Evolutionary conservation across 345 rosid species (phyloP).

Genomic region (Lagerstroemia speciosa): DNA sequence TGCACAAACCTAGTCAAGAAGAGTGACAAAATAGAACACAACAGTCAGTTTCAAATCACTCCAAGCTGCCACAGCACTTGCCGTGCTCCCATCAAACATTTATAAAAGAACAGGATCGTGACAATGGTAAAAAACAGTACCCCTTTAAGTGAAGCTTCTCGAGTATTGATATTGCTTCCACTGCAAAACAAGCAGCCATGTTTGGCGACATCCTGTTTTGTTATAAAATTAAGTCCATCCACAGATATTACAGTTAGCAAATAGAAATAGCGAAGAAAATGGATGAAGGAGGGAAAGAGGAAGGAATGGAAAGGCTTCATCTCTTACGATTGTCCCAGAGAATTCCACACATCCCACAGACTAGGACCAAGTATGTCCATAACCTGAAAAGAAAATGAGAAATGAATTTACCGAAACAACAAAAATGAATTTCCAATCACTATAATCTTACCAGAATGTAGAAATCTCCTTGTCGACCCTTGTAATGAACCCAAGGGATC

Average conservation of each 20-base stretch:
- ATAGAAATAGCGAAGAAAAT: conserved; percentile 3
- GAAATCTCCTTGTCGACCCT: conserved; percentile 96
- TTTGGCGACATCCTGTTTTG: conserved; percentile 66
- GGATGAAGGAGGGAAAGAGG: conserved; percentile 1
- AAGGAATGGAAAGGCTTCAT: not conserved
- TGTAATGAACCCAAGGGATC: conserved; percentile 74
- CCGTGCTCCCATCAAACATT: not conserved
- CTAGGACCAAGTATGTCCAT: conserved; percentile 99
- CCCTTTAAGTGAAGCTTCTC: conserved; percentile 82
- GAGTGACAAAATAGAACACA: conserved; percentile 9
- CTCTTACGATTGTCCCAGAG: conserved; percentile 65
- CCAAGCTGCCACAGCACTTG: not conserved
- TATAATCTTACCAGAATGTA: conserved; percentile 64
- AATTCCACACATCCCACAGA: conserved; percentile 97
- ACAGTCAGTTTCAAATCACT: conserved; percentile 6
- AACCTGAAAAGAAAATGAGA: conserved; percentile 38
- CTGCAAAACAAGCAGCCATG: conserved; percentile 89
- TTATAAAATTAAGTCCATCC: not conserved
- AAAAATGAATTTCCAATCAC: conserved; percentile 1
- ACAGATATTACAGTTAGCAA: conserved; percentile 4
- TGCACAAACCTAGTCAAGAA: conserved; percentile 65
- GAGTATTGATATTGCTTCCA: conserved; percentile 91
- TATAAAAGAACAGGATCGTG: conserved; percentile 5
- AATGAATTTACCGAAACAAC: conserved; percentile 13
- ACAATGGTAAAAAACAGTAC: conserved; percentile 25